Conservation (phyloP, 2,329 filamentous ascomycete genomes). For the Microascus cirrosus region DNA sequence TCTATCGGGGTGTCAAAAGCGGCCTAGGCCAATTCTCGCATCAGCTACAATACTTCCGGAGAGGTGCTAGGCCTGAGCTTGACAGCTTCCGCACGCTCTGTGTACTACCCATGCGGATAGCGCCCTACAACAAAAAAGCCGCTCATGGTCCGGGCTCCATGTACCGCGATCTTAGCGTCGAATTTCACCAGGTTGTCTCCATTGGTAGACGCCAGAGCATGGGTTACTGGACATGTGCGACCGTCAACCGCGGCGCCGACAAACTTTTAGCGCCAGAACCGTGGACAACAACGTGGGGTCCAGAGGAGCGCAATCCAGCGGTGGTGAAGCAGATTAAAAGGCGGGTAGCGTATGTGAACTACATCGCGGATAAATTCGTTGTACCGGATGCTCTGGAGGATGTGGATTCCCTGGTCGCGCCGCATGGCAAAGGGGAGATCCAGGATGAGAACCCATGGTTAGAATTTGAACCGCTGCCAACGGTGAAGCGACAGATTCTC, state of each 20-base stretch:
- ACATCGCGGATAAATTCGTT: slow-evolving; percentile 20
- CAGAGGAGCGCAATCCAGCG: slow-evolving; percentile 4
- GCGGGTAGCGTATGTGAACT: slow-evolving; percentile 4
- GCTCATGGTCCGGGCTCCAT: slow-evolving; percentile 13
- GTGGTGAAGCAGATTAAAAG: background rate
- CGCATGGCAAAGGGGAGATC: background rate
- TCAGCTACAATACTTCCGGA: slow-evolving; percentile 10
- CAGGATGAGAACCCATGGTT: background rate
- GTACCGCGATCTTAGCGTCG: slow-evolving; percentile 21
- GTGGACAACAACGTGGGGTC: background rate
- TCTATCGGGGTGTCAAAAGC: background rate
- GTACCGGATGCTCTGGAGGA: slow-evolving; percentile 22
- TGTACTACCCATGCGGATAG: slow-evolving; percentile 16
- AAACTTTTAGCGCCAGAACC: background rate
- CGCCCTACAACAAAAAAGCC: slow-evolving; percentile 1
- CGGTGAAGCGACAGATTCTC: background rate
- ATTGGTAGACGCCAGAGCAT: slow-evolving; percentile 31
- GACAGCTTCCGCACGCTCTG: slow-evolving; percentile 14
- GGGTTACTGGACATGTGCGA: slow-evolving; percentile 23
- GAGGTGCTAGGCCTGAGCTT: slow-evolving; percentile 4
- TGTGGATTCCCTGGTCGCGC: slow-evolving; percentile 3
- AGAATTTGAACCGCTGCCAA: slow-evolving; percentile 1
- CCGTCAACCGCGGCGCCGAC: slow-evolving; percentile 7
- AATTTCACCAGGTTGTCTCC: slow-evolving; percentile 35
- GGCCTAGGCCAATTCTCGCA: background rate